Evolutionary conservation across 306 rosid genomes (phyloP).

Genomic region (peach (Prunus persica)): Prunus_persica_NCBIv2 NC_034011.1:2413501-2414000

Average conservation of each 20-base stretch:
- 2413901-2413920: constrained; percentile 71
- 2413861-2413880: constrained; percentile 91
- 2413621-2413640: constrained; percentile 82
- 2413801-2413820: constrained; percentile 71
- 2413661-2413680: constrained; percentile 22
- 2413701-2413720: constrained; percentile 9
- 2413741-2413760: neutral
- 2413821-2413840: constrained; percentile 70
- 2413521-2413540: constrained; percentile 95
- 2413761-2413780: neutral
- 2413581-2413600: constrained; percentile 64
- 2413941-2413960: neutral
- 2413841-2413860: constrained; percentile 45
- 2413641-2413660: constrained; percentile 53
- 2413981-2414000: neutral
- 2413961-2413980: neutral
- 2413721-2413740: constrained; percentile 6
- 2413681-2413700: constrained; percentile 25
- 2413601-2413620: constrained; percentile 94
- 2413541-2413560: constrained; percentile 81
- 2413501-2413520: constrained; percentile 86
- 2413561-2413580: constrained; percentile 95
- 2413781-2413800: constrained; percentile 35
- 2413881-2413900: constrained; percentile 85
- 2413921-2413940: constrained; percentile 40